Percentiles rank a stretch among this genome's conserved stretches.
phyloP scores from a whole-genome alignment of 768 basidiomycete genomes.

The Leccinum broughii region DNA sequence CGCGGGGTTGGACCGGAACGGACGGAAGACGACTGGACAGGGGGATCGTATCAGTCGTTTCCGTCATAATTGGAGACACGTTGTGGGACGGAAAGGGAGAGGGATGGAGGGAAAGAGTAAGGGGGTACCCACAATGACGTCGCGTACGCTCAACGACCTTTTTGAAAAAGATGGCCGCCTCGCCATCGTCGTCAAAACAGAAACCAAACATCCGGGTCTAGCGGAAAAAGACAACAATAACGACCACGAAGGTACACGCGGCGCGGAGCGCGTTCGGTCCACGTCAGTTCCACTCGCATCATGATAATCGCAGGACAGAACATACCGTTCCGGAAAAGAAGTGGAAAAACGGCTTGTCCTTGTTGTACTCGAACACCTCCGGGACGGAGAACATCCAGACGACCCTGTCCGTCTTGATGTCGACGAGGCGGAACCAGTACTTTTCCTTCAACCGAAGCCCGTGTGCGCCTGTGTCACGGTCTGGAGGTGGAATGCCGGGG shows the following conservation, averaged over 20 bases:
- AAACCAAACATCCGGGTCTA: conserved; percentile 52
- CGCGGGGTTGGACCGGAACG: conserved; percentile 28
- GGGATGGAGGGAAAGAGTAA: neutral
- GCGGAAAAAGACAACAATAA: neutral
- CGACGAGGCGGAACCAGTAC: conserved; percentile 68
- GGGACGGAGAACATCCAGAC: conserved; percentile 72
- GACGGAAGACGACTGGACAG: conserved; percentile 26
- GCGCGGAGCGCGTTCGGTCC: neutral
- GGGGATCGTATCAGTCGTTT: neutral
- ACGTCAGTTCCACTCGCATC: neutral
- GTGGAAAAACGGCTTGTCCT: conserved; percentile 92
- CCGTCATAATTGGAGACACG: neutral
- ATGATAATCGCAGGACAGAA: conserved; percentile 5
- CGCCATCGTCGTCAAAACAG: conserved; percentile 59
- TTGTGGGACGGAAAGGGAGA: neutral
- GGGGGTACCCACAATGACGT: conserved; percentile 36
- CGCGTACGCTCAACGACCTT: conserved; percentile 54
- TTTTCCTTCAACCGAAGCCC: conserved; percentile 34
- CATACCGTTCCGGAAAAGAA: conserved; percentile 83
- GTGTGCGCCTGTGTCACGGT: conserved; percentile 18
- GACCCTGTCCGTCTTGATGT: conserved; percentile 54
- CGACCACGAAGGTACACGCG: neutral
- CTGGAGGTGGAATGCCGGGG: conserved; percentile 24
- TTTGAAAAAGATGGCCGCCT: conserved; percentile 59
- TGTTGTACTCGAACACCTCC: conserved; percentile 63